Conservation (phyloP, 805 yeast species). For the Diddensiella caesifluorescens region DNA sequence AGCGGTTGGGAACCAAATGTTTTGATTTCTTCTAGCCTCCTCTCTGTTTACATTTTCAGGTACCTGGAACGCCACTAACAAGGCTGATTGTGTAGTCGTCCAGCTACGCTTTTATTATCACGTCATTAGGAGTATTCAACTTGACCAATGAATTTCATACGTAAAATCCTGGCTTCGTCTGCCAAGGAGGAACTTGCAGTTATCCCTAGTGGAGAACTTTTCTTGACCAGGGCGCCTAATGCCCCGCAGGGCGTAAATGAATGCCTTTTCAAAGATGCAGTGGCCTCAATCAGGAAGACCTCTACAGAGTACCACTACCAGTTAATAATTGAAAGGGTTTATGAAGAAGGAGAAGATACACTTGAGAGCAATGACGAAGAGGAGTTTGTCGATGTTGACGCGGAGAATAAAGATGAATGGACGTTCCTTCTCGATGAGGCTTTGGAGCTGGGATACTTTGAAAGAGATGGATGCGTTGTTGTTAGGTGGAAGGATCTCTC, state of each 20-base stretch:
- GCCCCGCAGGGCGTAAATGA: slow-evolving; percentile 88
- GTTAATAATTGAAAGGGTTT: slow-evolving; percentile 61
- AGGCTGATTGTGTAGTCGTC: not conserved
- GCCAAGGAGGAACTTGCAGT: slow-evolving; percentile 50
- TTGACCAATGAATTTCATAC: slow-evolving; percentile 27
- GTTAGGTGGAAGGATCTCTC: slow-evolving; percentile 76
- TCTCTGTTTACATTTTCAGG: too few species aligned
- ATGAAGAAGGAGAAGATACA: slow-evolving; percentile 60
- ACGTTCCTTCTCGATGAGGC: slow-evolving; percentile 59
- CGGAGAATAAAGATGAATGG: slow-evolving; percentile 58
- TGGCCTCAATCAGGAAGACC: slow-evolving; percentile 63
- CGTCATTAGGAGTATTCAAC: too few species aligned
- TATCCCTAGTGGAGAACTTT: slow-evolving; percentile 76
- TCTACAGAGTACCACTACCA: slow-evolving; percentile 63
- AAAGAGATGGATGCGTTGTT: slow-evolving; percentile 49
- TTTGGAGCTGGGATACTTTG: slow-evolving; percentile 50
- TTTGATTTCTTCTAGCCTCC: too few species aligned
- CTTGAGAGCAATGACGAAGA: slow-evolving; percentile 46
- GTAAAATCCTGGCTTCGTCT: slow-evolving; percentile 20
- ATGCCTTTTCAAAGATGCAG: slow-evolving; percentile 65
- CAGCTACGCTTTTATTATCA: too few species aligned
- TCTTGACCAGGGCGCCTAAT: slow-evolving; percentile 61
- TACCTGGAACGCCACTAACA: too few species aligned
- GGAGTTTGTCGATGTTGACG: slow-evolving; percentile 40
- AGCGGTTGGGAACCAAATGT: not conserved